Percentiles rank a stretch among this genome's conserved stretches.
Conservation (phyloP, 2,329 filamentous ascomycete genomes). For the Teratosphaeria epicoccoides region DNA sequence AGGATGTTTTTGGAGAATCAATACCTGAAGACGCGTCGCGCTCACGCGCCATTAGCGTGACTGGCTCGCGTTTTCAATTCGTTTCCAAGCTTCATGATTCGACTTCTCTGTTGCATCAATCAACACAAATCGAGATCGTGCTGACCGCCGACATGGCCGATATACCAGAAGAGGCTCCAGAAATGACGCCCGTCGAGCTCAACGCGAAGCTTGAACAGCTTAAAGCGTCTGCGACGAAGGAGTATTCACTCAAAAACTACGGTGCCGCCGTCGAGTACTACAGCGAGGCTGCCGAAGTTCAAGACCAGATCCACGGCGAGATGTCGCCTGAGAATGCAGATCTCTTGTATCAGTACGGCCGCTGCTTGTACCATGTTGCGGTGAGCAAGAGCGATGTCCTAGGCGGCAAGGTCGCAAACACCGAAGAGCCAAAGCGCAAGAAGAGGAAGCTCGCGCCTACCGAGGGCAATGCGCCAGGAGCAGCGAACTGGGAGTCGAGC, state of each 20-base stretch:
- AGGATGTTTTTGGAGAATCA: too few species aligned
- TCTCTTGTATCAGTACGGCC: conserved; percentile 86
- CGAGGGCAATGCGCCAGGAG: conserved; percentile 13
- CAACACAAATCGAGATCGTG: too few species aligned
- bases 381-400: conserved; percentile 91
- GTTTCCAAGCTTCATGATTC: too few species aligned
- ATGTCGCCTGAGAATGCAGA: conserved; percentile 85
- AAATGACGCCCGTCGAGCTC: conserved; percentile 9
- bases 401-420: conserved; percentile 62
- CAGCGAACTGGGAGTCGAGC: conserved; percentile 24
- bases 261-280: conserved; percentile 77
- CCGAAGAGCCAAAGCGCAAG: conserved; percentile 45
- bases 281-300: conserved; percentile 77
- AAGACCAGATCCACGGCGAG: conserved; percentile 86
- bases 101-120: too few species aligned
- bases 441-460: conserved; percentile 28
- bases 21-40: too few species aligned
- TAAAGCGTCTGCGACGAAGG: conserved; percentile 66
- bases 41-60: too few species aligned
- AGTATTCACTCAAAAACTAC: conserved; percentile 85
- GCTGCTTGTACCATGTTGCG: conserved; percentile 85
- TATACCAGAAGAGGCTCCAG: neutral
- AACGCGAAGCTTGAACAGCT: conserved; percentile 48
- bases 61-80: too few species aligned
- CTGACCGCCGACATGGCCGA: neutral